Evolutionary conservation across 2,329 filamentous ascomycete genomes (phyloP).

Genomic region (Aureobasidium sp.): DNA sequence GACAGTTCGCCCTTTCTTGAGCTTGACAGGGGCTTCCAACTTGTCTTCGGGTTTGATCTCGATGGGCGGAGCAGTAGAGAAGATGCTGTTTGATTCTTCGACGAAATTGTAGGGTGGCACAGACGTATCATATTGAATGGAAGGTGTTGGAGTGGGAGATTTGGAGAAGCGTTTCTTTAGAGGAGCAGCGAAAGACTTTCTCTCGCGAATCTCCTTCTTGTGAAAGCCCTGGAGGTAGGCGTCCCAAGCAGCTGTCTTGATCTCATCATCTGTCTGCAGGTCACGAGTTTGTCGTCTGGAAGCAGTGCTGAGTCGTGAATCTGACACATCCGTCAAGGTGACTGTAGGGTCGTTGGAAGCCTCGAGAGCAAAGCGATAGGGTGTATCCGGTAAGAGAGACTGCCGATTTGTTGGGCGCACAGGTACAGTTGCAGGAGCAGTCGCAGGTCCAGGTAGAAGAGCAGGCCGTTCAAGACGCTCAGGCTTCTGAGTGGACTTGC

Average conservation of each 20-base stretch:
- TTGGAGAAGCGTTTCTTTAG: slow-evolving; percentile 36
- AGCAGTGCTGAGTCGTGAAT: not conserved
- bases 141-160: slow-evolving; percentile 12
- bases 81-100: slow-evolving; percentile 15
- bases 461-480: not conserved
- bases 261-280: slow-evolving; percentile 20
- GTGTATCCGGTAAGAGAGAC: not conserved
- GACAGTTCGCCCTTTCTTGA: slow-evolving; percentile 47
- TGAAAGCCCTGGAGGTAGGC: slow-evolving; percentile 33
- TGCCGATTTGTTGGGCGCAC: not conserved
- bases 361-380: not conserved
- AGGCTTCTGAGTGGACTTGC: not conserved
- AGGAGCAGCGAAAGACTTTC: slow-evolving; percentile 35
- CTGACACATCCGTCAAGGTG: not conserved
- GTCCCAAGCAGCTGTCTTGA: slow-evolving; percentile 27
- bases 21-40: not conserved
- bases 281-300: slow-evolving; percentile 15
- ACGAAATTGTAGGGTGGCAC: slow-evolving; percentile 22
- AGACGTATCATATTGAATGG: slow-evolving; percentile 19
- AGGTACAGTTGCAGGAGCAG: not conserved
- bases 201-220: slow-evolving; percentile 31
- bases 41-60: slow-evolving; percentile 2
- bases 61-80: slow-evolving; percentile 4
- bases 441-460: not conserved
- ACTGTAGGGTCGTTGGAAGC: not conserved